phyloP scores from a whole-genome alignment of 2,329 filamentous ascomycete species.

The Akanthomyces muscarius region DNA sequence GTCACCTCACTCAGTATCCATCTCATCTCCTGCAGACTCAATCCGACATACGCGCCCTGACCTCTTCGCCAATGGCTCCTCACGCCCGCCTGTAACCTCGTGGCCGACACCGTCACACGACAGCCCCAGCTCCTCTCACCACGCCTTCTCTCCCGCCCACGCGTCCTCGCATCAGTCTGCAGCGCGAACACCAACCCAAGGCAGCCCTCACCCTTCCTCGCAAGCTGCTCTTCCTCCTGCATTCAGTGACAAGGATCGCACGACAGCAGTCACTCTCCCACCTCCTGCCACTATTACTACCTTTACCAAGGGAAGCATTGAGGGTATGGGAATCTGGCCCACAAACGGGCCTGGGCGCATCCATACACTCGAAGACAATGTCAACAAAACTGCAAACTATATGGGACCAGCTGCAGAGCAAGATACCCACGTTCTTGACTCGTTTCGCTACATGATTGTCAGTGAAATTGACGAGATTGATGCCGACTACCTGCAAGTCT shows the following conservation, averaged over 20 bases:
- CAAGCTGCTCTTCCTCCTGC: not conserved
- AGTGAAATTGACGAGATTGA: conserved; percentile 42
- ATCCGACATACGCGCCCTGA: conserved; percentile 1
- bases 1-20: conserved; percentile 7
- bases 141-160: conserved; percentile 9
- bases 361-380: conserved; percentile 40
- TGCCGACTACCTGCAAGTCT: conserved; percentile 42
- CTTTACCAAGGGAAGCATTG: conserved; percentile 14
- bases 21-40: conserved; percentile 16
- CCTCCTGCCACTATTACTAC: conserved; percentile 12
- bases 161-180: not conserved
- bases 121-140: conserved; percentile 12
- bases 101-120: conserved; percentile 12
- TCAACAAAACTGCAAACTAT: conserved; percentile 40
- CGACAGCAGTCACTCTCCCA: not conserved
- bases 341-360: conserved; percentile 20
- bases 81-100: conserved; percentile 7
- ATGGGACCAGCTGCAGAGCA: conserved; percentile 44
- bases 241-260: not conserved
- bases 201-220: not conserved
- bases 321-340: conserved; percentile 19
- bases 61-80: not conserved
- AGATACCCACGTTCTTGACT: conserved; percentile 43
- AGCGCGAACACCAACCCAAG: not conserved
- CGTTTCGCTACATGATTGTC: conserved; percentile 43